Evolutionary conservation across 257 asterid genomes (phyloP).

Genomic region (Thymus mandschuricus): DNA sequence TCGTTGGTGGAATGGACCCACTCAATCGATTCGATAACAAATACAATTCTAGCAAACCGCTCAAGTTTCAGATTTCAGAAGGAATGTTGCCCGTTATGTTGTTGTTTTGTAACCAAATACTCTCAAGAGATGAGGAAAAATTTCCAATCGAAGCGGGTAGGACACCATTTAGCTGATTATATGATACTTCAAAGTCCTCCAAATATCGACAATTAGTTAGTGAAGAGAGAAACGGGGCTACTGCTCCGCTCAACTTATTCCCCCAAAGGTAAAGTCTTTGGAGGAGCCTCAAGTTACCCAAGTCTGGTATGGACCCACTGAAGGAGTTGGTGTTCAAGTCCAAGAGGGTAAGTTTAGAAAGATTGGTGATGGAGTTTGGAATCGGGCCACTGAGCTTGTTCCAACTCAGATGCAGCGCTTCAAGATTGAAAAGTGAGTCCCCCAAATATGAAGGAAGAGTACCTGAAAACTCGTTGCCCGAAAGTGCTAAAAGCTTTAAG

Average conservation of each 20-base stretch:
- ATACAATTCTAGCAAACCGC: conserved; percentile 11
- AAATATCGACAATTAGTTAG: conserved; percentile 31
- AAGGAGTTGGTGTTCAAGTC: conserved; percentile 17
- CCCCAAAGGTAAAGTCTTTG: background rate
- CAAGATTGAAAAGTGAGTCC: conserved; percentile 21
- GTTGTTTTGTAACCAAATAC: too few species aligned
- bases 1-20: too few species aligned
- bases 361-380: background rate
- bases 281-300: too few species aligned
- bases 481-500: background rate
- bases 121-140: too few species aligned
- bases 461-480: background rate
- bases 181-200: background rate
- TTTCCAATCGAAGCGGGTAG: conserved; percentile 31
- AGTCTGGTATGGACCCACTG: conserved; percentile 23
- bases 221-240: conserved; percentile 22
- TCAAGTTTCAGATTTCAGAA: too few species aligned
- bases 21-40: too few species aligned
- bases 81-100: conserved; percentile 22
- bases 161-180: conserved; percentile 14
- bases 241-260: conserved; percentile 27
- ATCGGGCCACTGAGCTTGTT: background rate
- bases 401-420: background rate
- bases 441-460: background rate
- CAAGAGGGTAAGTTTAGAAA: background rate